These are phyloP conservation scores for Cercospora sp. DNA, from an alignment of 2,329 filamentous ascomycete species.

Conservation along the genomic window DNA sequence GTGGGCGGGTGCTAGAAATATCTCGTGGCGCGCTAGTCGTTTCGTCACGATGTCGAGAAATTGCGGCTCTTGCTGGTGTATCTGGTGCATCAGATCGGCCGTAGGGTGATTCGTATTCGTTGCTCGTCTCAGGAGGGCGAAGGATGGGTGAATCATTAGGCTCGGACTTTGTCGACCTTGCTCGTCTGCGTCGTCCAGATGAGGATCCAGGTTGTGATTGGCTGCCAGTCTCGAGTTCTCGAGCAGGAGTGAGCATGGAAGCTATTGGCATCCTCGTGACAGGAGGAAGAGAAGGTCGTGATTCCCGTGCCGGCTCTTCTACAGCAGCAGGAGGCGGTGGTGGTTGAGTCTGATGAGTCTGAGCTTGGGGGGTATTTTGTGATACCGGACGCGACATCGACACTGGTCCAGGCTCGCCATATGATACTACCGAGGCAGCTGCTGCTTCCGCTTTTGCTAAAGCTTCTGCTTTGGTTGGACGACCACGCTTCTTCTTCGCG, in stretches of 20 bases:
- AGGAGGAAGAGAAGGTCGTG: slow-evolving; percentile 19
- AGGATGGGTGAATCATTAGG: slow-evolving; percentile 20
- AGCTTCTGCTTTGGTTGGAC: slow-evolving; percentile 51
- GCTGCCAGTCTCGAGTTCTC: slow-evolving; percentile 31
- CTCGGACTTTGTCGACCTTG: slow-evolving; percentile 31
- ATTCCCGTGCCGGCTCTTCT: slow-evolving; percentile 25
- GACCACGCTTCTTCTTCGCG: slow-evolving; percentile 49
- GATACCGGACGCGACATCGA: slow-evolving; percentile 27
- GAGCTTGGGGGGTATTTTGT: slow-evolving; percentile 18
- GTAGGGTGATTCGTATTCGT: slow-evolving; percentile 34
- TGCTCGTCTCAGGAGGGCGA: slow-evolving; percentile 10
- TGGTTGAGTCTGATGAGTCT: neutral
- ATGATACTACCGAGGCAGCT: slow-evolving; percentile 29
- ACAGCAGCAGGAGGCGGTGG: slow-evolving; percentile 7
- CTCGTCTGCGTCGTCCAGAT: slow-evolving; percentile 36
- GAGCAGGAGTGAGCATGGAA: slow-evolving; percentile 37
- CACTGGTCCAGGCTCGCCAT: slow-evolving; percentile 43
- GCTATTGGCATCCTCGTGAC: slow-evolving; percentile 38
- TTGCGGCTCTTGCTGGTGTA: slow-evolving; percentile 31
- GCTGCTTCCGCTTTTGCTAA: slow-evolving; percentile 46
- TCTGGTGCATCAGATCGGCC: slow-evolving; percentile 28
- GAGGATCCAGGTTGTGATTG: slow-evolving; percentile 34
- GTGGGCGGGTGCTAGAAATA: slow-evolving; percentile 4
- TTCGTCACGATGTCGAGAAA: slow-evolving; percentile 33
- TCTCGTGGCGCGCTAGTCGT: slow-evolving; percentile 11